phyloP scores from a whole-genome alignment of 208 protist genomes.

The Leishmania amazonensis region DNA sequence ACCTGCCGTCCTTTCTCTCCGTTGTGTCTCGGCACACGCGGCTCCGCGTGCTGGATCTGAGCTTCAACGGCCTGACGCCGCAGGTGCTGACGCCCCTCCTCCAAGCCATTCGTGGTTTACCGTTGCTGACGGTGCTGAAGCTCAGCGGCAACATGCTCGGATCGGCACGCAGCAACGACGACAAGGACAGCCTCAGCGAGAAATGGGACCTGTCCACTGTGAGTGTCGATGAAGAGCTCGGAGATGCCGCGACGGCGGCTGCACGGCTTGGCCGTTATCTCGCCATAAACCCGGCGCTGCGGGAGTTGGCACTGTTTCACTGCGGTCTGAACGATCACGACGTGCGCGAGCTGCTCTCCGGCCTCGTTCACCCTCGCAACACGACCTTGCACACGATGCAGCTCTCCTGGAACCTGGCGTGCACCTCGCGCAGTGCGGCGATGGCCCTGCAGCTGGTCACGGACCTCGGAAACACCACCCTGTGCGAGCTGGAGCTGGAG shows the following conservation, averaged over 20 bases:
- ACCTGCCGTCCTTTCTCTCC: slow-evolving; percentile 24
- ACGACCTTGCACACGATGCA: slow-evolving; percentile 7
- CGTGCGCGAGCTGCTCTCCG: slow-evolving; percentile 46
- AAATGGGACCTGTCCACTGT: neutral
- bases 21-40: slow-evolving; percentile 34
- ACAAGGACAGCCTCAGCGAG: slow-evolving; percentile 4
- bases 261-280: slow-evolving; percentile 41
- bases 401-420: slow-evolving; percentile 25
- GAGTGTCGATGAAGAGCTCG: neutral
- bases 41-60: slow-evolving; percentile 51
- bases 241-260: neutral
- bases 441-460: slow-evolving; percentile 22
- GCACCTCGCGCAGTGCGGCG: slow-evolving; percentile 27
- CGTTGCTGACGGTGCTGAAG: slow-evolving; percentile 44
- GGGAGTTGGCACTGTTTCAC: slow-evolving; percentile 60
- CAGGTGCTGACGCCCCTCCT: slow-evolving; percentile 36
- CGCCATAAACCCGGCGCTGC: slow-evolving; percentile 40
- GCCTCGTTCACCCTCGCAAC: slow-evolving; percentile 18
- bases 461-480: slow-evolving; percentile 13
- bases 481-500: slow-evolving; percentile 22
- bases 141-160: slow-evolving; percentile 67
- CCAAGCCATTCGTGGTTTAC: slow-evolving; percentile 8
- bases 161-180: neutral
- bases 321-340: slow-evolving; percentile 63
- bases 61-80: slow-evolving; percentile 57